phyloP scores from a whole-genome alignment of 257 asterid genomes.

The Craterostigma plantagineum region DNA sequence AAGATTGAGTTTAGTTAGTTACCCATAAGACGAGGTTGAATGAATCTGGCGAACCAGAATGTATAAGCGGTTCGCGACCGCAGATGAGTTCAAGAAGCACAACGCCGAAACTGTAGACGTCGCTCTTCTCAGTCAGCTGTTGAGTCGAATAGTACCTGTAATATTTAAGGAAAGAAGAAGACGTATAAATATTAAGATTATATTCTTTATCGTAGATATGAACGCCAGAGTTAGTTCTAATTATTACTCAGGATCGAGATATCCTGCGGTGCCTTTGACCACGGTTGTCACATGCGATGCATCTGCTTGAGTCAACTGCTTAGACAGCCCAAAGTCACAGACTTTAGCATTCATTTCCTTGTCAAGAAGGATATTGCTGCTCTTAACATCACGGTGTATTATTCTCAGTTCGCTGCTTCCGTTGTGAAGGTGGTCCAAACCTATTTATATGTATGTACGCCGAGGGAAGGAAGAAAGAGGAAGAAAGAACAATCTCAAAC shows the following conservation, averaged over 20 bases:
- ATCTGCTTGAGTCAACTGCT: conserved; percentile 63
- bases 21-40: conserved; percentile 87
- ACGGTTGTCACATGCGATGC: conserved; percentile 75
- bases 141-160: conserved; percentile 82
- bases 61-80: conserved; percentile 83
- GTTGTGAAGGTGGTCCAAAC: conserved; percentile 78
- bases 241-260: conserved; percentile 96
- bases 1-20: too few relatives aligned
- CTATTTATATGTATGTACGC: conserved; percentile 12
- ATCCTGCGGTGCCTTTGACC: conserved; percentile 93
- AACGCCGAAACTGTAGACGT: conserved; percentile 83
- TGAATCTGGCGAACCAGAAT: conserved; percentile 84
- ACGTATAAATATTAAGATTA: too few relatives aligned
- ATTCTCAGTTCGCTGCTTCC: conserved; percentile 60
- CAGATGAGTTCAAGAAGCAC: conserved; percentile 90
- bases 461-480: too few relatives aligned
- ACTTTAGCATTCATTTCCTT: conserved; percentile 80
- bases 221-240: too few relatives aligned
- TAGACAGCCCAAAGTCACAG: conserved; percentile 82
- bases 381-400: conserved; percentile 83
- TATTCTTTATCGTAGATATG: too few relatives aligned
- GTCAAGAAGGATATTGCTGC: conserved; percentile 81
- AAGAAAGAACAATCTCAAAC: too few relatives aligned
- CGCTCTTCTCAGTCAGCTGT: conserved; percentile 87
- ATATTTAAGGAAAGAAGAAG: conserved; percentile 3